phyloP scores from a whole-genome alignment of 2,329 filamentous ascomycete species.

The Colletotrichum paranaense region DNA sequence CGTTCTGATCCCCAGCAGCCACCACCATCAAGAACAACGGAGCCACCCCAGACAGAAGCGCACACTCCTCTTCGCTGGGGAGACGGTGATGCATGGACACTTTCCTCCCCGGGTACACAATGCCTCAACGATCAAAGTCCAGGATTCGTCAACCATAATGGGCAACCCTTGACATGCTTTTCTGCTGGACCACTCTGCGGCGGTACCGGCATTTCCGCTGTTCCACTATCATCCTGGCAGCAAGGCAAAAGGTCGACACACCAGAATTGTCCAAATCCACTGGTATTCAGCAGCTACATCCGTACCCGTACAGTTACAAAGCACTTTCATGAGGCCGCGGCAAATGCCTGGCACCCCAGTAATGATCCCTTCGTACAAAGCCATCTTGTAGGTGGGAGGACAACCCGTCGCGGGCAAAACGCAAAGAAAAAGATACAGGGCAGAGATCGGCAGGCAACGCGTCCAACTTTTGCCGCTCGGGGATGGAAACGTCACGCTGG shows the following conservation, averaged over 20 bases:
- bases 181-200: constrained; percentile 13
- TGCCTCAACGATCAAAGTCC: constrained; percentile 9
- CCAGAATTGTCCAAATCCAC: constrained; percentile 1
- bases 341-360: background rate
- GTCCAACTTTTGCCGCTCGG: constrained; percentile 7
- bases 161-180: background rate
- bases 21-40: background rate
- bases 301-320: background rate
- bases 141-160: constrained; percentile 1
- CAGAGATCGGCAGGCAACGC: background rate
- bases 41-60: background rate
- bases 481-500: background rate
- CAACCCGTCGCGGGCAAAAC: background rate
- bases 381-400: background rate
- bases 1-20: constrained; percentile 2
- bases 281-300: background rate
- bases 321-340: constrained; percentile 2
- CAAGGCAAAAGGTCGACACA: constrained; percentile 3
- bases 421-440: background rate
- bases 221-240: constrained; percentile 28
- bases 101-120: constrained; percentile 8
- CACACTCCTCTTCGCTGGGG: background rate
- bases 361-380: background rate
- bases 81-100: constrained; percentile 17
- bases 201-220: constrained; percentile 32